Evolutionary conservation across 306 rosid species (phyloP), one percentile per base, ranked within the genome.

Genomic region (Vigna nakashimae): DNA sequence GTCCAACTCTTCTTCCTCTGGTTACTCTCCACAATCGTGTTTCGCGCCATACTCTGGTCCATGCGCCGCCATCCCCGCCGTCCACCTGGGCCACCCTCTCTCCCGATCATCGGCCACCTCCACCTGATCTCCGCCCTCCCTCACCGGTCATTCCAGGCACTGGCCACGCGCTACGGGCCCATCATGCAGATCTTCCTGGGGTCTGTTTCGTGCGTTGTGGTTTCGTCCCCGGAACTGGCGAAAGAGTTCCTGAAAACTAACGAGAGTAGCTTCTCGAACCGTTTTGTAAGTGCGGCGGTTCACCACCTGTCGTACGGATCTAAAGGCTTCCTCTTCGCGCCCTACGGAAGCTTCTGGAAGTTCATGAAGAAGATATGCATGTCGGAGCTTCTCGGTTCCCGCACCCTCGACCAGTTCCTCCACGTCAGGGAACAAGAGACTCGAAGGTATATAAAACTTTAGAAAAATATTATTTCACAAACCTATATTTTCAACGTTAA

Each of bases 371-470:
- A 80, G 50, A 55, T 88, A 0, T 86, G 89, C 68, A 76, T 89
- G 82, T 86, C 94, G 2, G 85, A 86, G 77, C 89, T 91, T 73
- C 92, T 91, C 1, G 90, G 90, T 5, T 74, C 84, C 2, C 56
- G 77, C 5, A 86, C 80, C 1, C 88, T 89, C 0, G 82, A 84
- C n/a, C 84, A 65, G 34, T 73, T 90, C 7, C 75, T 40, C 13
- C 87, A 85, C 0, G 22, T 89, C 10, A 58, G 93, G 40, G 78
- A 65, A 1, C 91, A 89, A 66, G 96, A 92, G 87, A 45, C 50
- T 12, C 50, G 15, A 12, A 45, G 15, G 50, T 42, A 1, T 9
- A 9, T 36, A 36, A 30, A 30, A 7, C 42, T 36, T 36, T 34
- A 32, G 22, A 20, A 20, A 20, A 20, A 20, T 20, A 20, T 20